These are phyloP conservation scores for Talaromyces sp. DNA, from an alignment of 2,329 filamentous ascomycete genomes.

Conservation along the genomic window DNA sequence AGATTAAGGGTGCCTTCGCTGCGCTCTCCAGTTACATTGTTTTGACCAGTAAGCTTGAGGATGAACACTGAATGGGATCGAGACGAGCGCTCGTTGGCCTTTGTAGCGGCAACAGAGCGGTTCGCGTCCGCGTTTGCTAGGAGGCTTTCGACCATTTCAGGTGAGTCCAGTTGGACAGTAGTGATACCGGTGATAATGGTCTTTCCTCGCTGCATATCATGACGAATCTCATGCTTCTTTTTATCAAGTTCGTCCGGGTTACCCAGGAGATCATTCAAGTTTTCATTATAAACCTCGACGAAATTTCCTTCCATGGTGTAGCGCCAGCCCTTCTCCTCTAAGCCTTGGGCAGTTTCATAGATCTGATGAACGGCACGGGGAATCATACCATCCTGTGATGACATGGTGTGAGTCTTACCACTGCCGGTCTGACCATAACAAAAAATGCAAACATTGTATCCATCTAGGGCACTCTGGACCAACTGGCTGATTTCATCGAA, in stretches of 20 bases:
- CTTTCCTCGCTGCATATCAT: slow-evolving; percentile 79
- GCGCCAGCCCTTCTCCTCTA: slow-evolving; percentile 89
- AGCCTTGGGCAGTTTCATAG: slow-evolving; percentile 78
- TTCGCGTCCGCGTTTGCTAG: slow-evolving; percentile 80
- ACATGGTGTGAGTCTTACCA: slow-evolving; percentile 98
- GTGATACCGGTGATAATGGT: slow-evolving; percentile 81
- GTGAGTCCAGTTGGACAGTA: slow-evolving; percentile 74
- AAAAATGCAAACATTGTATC: slow-evolving; percentile 98
- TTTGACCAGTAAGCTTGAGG: slow-evolving; percentile 68
- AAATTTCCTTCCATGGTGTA: slow-evolving; percentile 96
- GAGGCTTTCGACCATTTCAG: slow-evolving; percentile 77
- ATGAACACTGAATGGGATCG: slow-evolving; percentile 97
- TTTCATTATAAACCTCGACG: slow-evolving; percentile 97
- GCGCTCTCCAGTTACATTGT: slow-evolving; percentile 74
- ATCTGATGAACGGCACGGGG: slow-evolving; percentile 91
- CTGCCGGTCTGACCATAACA: slow-evolving; percentile 97
- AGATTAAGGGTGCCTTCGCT: slow-evolving; percentile 94
- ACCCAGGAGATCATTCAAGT: slow-evolving; percentile 85
- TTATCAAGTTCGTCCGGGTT: slow-evolving; percentile 71
- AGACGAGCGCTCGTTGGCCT: slow-evolving; percentile 91
- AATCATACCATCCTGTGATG: slow-evolving; percentile 88
- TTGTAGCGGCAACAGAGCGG: slow-evolving; percentile 92
- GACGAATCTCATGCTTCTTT: slow-evolving; percentile 85
- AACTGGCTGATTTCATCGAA: slow-evolving; percentile 97
- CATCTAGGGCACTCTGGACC: slow-evolving; percentile 92